Evolutionary conservation across 2,329 filamentous ascomycete genomes (phyloP), one percentile per base, ranked within the genome.

Genomic region (Neonectria magnoliae): DNA sequence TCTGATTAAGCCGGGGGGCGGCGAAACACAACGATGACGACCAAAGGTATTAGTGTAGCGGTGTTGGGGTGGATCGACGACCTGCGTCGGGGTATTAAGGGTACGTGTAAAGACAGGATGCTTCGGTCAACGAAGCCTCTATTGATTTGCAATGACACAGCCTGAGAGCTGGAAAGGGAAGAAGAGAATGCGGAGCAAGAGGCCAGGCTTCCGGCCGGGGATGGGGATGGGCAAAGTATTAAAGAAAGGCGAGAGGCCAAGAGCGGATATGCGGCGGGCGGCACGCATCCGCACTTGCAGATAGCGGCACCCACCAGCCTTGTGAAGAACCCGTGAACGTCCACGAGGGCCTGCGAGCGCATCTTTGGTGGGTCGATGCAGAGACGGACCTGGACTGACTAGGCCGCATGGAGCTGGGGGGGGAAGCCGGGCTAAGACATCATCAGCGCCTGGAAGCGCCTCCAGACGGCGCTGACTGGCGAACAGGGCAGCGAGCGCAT

Each of bases 61-160:
- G 66, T 71, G 66, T 64, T 57, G 61, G 33, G 33, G 51, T 59
- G 55, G 47, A 51, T 73, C 60, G 77, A 81, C 79, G 79, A 57
- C 80, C 79, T 66, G 80, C 79, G 78, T 76, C 78, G 66, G 51
- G 68, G 75, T 72, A 66, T 59, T 56, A 22, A 42, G 38, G 20
- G 51, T 59, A 60, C 60, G 66, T 57, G 54, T 66, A 71, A 81
- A 81, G 80, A 81, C 75, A 78, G 80, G 78, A 76, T 79, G 77
- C 78, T 76, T 81, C 79, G 81, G 65, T 82, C 81, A 81, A 82
- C 80, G 79, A 82, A 79, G 76, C 75, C 76, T 70, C 62, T 73
- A 76, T 64, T 66, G 57, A 72, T 74, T 63, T 71, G 73, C 63
- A 74, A 73, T 72, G 68, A 70, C 44, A 69, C 68, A 71, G 71